A percentile compares a stretch with the other conserved stretches of the same genome.
These are phyloP conservation scores for Pyrus communis DNA, from an alignment of 306 rosid genomes.

Conservation along the genomic window DNA sequence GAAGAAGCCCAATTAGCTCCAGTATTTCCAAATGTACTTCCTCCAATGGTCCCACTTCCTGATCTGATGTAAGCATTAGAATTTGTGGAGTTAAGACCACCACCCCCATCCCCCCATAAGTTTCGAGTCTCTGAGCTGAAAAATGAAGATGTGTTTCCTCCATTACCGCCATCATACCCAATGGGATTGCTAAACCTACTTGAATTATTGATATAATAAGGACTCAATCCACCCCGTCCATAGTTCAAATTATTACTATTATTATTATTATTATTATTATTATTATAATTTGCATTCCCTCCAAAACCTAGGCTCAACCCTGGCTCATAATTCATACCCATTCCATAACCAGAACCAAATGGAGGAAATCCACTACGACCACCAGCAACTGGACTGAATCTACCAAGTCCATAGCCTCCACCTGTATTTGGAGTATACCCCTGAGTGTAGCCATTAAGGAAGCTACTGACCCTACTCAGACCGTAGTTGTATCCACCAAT, in stretches of 20 bases:
- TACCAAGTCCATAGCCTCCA: conserved; percentile 79
- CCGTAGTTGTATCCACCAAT: conserved; percentile 63
- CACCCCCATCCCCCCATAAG: conserved; percentile 75
- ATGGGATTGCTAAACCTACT: conserved; percentile 57
- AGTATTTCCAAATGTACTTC: conserved; percentile 57
- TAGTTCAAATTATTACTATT: conserved; percentile 48
- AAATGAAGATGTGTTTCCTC: conserved; percentile 60
- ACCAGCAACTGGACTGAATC: conserved; percentile 65
- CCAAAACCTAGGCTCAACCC: conserved; percentile 67
- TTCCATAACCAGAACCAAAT: conserved; percentile 74
- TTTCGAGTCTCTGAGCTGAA: conserved; percentile 68
- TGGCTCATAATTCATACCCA: conserved; percentile 66
- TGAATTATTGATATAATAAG: conserved; percentile 55
- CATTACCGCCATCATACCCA: conserved; percentile 62
- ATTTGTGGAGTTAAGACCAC: conserved; percentile 49
- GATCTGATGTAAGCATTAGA: conserved; percentile 68
- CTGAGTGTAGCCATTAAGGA: conserved; percentile 65
- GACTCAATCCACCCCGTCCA: conserved; percentile 57
- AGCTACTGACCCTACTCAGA: conserved; percentile 63
- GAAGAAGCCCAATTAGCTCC: conserved; percentile 81
- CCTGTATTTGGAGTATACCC: conserved; percentile 58
- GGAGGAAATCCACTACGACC: conserved; percentile 69
- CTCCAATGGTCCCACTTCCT: conserved; percentile 65
- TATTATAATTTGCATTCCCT: conserved; percentile 51
- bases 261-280: conserved; percentile 28